A percentile compares a stretch with the other conserved stretches of the same genome.
phyloP scores from a whole-genome alignment of 495 filamentous ascomycete species.

The Penicillium samsonianum region DNA sequence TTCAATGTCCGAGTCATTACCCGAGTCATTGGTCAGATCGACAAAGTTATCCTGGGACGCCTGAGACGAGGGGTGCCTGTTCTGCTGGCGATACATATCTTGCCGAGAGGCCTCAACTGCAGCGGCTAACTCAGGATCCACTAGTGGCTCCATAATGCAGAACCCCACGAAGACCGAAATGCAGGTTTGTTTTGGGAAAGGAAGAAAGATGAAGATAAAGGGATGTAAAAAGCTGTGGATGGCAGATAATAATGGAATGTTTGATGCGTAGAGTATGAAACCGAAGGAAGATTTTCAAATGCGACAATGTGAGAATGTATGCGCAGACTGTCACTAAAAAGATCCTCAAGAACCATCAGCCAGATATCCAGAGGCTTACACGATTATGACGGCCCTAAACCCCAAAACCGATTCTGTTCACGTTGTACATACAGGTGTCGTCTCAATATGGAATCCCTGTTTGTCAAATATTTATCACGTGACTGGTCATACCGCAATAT shows the following conservation, averaged over 20 bases:
- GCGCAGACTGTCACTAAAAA: not conserved
- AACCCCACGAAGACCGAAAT: not conserved
- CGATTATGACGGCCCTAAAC: not conserved
- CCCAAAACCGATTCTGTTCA: not conserved
- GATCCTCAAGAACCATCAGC: not conserved
- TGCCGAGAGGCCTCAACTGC: slow-evolving; percentile 53
- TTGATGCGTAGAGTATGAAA: slow-evolving; percentile 5
- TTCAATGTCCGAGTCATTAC: slow-evolving; percentile 32
- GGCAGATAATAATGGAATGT: not conserved
- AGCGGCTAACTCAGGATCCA: slow-evolving; percentile 25
- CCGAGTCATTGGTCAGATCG: slow-evolving; percentile 43
- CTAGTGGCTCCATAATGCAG: slow-evolving; percentile 3
- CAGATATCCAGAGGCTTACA: slow-evolving; percentile 5
- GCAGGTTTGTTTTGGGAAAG: not conserved
- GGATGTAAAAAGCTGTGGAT: not conserved
- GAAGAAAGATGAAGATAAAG: not conserved
- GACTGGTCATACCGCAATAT: slow-evolving; percentile 10
- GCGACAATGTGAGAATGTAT: not conserved
- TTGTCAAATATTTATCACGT: slow-evolving; percentile 9
- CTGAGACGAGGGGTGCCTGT: not conserved
- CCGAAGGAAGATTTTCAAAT: not conserved
- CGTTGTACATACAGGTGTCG: not conserved
- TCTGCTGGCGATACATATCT: not conserved
- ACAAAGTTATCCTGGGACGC: slow-evolving; percentile 23
- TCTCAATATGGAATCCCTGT: slow-evolving; percentile 20